Percentiles rank a stretch among this genome's conserved stretches.
Evolutionary conservation across 345 rosid genomes (phyloP).

Genomic region (Triadica sebifera): DNA sequence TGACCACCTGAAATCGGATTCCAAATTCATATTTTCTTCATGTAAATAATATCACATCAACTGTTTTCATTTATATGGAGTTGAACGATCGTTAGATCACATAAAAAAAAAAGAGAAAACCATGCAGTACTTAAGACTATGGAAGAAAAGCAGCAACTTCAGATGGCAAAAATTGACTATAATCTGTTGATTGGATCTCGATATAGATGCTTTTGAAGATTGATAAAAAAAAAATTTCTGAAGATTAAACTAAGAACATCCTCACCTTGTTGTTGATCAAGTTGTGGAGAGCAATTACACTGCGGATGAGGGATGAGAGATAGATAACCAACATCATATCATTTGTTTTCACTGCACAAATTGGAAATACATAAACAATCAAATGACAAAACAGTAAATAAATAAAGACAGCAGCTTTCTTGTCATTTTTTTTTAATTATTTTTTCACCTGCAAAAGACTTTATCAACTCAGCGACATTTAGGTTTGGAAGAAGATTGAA

Average conservation of each 20-base stretch:
- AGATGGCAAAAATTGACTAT: neutral
- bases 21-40: neutral
- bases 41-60: neutral
- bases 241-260: neutral
- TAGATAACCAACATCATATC: conserved; percentile 89
- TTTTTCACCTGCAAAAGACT: conserved; percentile 72
- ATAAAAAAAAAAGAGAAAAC: neutral
- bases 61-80: too few species aligned
- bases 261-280: conserved; percentile 91
- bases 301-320: conserved; percentile 73
- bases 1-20: conserved; percentile 55
- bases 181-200: neutral
- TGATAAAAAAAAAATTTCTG: neutral
- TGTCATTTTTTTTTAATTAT: neutral
- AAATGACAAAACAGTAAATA: neutral
- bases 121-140: neutral
- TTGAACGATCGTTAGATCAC: too few species aligned
- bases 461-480: conserved; percentile 11
- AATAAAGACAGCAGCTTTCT: neutral
- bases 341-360: conserved; percentile 72
- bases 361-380: conserved; percentile 4
- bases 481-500: neutral
- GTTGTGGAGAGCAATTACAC: conserved; percentile 89
- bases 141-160: neutral
- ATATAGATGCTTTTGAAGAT: neutral